Base-by-base conservation (phyloP, 306 rosid species). In the Carpinus viminea region DNA sequence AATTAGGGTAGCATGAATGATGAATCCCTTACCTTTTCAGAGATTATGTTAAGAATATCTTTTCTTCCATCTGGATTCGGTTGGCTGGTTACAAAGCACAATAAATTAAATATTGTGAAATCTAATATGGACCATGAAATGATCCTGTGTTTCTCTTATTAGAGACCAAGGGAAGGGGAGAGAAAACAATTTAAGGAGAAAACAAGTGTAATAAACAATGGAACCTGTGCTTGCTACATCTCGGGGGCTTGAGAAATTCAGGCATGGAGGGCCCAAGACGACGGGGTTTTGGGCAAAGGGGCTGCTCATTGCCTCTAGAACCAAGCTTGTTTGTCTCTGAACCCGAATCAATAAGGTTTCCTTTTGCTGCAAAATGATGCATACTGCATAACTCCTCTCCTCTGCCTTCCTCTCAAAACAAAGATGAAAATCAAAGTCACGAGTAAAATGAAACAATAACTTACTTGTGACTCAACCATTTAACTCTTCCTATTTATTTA, bases 261-360 rank as follows among this genome's bases (percentile, higher is more conserved):
- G 93, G 91, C 11, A 91, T 31, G 56, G 89, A 53, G 70, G 89
- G 88, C 68, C 89, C 74, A 20, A 83, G 57, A 66, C 89, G 85
- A 38, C 84, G 86, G 8, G 98, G 98, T 55, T 88, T 91, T 0
- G 97, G 98, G 73, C 97, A 93, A 70, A 93, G 83, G 18, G 96
- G 97, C 61, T 79, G 93, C 28, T 77, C 87, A 62, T 75, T 80
- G 43, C 59, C 74, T 13, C 61, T 84, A 53, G 81, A 70, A 54
- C 76, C 88, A 61, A 80, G 79, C 80, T 69, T 79, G 78, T 85
- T 82, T 51, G 80, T 81, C 4, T 85, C 83, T 52, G 85, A 26
- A 41, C 50, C 79, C 64, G 90, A 81, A 86, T 86, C 96, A 47
- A 65, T 79, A 53, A 90, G 82, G 62, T 86, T 84, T 80, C 88